Base-by-base conservation (phyloP, 176 grass and related monocot genomes). In the Pharus latifolius region DNA sequence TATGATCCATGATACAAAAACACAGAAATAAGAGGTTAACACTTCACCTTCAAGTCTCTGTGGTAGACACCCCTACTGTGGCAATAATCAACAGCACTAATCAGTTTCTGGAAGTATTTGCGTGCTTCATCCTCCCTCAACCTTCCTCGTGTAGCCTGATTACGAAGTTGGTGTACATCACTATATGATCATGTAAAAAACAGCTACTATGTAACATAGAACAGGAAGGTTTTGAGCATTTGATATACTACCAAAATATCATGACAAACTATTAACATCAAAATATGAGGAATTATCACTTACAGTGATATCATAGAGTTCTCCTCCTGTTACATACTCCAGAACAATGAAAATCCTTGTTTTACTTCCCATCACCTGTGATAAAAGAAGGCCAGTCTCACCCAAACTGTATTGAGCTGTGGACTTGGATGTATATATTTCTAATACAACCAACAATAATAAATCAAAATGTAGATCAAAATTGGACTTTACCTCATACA, bases 61-160 rank as follows among this genome's bases (percentile, higher is more conserved):
- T 96, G 92, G 63, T 91, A 96, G 9, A 96, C 92, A 10, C 92
- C 92, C 80, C 92, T 91, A 60, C 92, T 96, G 49, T 96, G 92
- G 65, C 92, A 96, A 64, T 91, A 96, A 71, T 96, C 92, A 34
- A 96, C 88, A 28, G 82, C 92, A 64, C 86, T 75, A 56, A 96
- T 96, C 78, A 96, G 67, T 67, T 91, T 88, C 20, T 96, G 92
- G 73, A 96, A 96, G 53, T 88, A 96, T 60, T 72, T 91, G 8
- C 82, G 85, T 30, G 92, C 85, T 74, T 91, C 92, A 27, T 96
- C 92, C 69, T 96, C 92, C 77, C 89, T 86, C 76, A 96, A 54
- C 32, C 82, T 89, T 34, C 92, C 88, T 48, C 53, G 79, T 72
- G 87, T 83, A 17, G 56, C 88, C 92, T 96, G 75, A 48, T 63